Conservation (phyloP, 306 rosid genomes). For the Echinosophora koreensis region DNA sequence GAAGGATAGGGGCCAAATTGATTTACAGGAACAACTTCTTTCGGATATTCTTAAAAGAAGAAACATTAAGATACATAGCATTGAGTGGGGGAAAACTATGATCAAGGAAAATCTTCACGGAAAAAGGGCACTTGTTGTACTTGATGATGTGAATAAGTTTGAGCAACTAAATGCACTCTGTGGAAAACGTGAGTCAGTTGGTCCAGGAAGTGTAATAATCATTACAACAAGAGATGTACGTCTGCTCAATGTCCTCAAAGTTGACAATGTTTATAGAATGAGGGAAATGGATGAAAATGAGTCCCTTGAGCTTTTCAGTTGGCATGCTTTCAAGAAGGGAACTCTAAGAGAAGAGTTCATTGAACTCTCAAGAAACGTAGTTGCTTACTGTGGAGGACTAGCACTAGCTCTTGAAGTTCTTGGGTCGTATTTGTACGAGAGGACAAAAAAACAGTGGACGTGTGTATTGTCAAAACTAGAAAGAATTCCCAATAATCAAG, state of each 20-base stretch:
- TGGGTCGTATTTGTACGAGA: not conserved
- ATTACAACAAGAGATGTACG: constrained; percentile 25
- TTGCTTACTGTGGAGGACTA: constrained; percentile 12
- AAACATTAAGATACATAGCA: too few relatives aligned
- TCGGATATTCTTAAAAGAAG: too few relatives aligned
- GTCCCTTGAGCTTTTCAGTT: constrained; percentile 17
- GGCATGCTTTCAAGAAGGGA: constrained; percentile 24
- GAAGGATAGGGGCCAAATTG: not conserved
- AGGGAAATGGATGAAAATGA: not conserved
- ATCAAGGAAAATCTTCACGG: not conserved
- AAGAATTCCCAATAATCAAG: not conserved
- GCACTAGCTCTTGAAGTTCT: constrained; percentile 35
- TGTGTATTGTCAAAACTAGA: not conserved
- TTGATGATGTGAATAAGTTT: constrained; percentile 7
- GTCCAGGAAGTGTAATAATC: constrained; percentile 36
- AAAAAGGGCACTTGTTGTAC: constrained; percentile 30
- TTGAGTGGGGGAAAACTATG: too few relatives aligned
- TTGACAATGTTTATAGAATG: not conserved
- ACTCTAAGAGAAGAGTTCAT: not conserved
- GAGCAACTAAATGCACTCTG: constrained; percentile 39
- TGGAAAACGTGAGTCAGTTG: constrained; percentile 23
- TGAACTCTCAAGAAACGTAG: not conserved
- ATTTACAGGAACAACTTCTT: too few relatives aligned
- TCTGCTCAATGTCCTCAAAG: not conserved
- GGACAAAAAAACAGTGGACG: not conserved